Base-by-base conservation (phyloP, 140 eudicot species). In the Anethum foeniculum region DNA sequence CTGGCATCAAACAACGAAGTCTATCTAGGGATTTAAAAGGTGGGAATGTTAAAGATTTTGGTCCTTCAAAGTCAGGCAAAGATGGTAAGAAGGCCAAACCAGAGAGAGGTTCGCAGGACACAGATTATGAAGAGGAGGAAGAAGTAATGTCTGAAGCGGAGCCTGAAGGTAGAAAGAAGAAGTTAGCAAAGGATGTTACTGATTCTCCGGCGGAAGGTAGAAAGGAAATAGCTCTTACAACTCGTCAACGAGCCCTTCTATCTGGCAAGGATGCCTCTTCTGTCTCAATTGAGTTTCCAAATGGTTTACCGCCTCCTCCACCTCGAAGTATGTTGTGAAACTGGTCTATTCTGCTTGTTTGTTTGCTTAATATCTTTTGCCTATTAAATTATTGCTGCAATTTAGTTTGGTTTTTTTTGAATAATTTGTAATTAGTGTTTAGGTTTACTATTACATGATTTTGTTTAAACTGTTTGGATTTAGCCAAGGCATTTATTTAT, bases 301-400 rank as follows among this genome's bases (percentile, higher is more conserved):
- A 93, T 75, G 98, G 98, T 6, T 81, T 93, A 77, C 98, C 98
- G 2, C 90, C 90, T 60, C 92, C 92, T 75, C 89, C 98, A 38
- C 87, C 97, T 76, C 90, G 89, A 89, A 93, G 98, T 93, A 85
- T 89, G 96, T 75, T 74, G 58, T 49, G 4, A 9, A 19, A 13
- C 12, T 73, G 47, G 47, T 73, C 28, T 73, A 13, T 68, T 30
- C 41, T 67, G 19, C 73, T 21, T 67, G 73, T 67, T 67, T 30
- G 15, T 67, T 28, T 27, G 73, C 38, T 27, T 67, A 12, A 67
- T 10, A 67, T 67, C 41, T 67, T 67, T 30, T 67, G 43, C 30
- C 34, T n/a, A 60, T 9, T 10, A 67, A 67, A 30, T 12, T 12
- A 15, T 30, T 28, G 10, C 73, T 67, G 41, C 19, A 28, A 65